A percentile compares a stretch with the other conserved stretches of the same genome.
Conservation (phyloP, 345 rosid species). For the Pistacia vera region DNA sequence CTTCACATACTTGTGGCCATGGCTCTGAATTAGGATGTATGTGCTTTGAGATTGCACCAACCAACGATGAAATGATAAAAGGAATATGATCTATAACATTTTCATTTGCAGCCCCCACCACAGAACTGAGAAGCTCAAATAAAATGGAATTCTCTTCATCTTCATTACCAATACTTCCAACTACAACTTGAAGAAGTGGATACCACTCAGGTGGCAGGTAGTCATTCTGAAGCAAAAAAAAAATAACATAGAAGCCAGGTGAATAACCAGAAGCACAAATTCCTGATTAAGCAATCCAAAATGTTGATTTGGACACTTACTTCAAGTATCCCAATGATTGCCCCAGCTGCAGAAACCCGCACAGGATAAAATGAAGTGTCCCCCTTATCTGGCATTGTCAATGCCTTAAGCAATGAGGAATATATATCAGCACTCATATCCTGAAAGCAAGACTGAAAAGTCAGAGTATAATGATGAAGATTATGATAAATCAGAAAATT, state of each 20-base stretch:
- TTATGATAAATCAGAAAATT: background rate
- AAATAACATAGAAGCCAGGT: constrained; percentile 18
- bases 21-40: constrained; percentile 55
- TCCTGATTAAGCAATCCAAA: constrained; percentile 14
- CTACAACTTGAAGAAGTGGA: constrained; percentile 72
- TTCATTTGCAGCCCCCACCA: constrained; percentile 67
- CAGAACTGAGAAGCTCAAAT: constrained; percentile 69
- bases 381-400: constrained; percentile 56
- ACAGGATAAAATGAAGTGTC: constrained; percentile 73
- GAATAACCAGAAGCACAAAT: constrained; percentile 18
- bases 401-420: constrained; percentile 76
- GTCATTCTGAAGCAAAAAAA: constrained; percentile 58
- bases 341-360: constrained; percentile 82
- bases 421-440: constrained; percentile 67
- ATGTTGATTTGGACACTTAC: constrained; percentile 37
- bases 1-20: constrained; percentile 69
- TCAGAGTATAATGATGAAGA: background rate
- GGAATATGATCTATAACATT: constrained; percentile 67
- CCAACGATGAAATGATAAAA: constrained; percentile 57
- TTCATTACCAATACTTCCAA: constrained; percentile 64
- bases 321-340: constrained; percentile 67
- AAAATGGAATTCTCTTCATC: constrained; percentile 67
- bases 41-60: constrained; percentile 44
- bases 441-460: constrained; percentile 41
- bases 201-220: constrained; percentile 80